A percentile compares a stretch with the other conserved stretches of the same genome.
Evolutionary conservation across 257 asterid species (phyloP).

Genomic region (Plectranthus barbatus): DNA sequence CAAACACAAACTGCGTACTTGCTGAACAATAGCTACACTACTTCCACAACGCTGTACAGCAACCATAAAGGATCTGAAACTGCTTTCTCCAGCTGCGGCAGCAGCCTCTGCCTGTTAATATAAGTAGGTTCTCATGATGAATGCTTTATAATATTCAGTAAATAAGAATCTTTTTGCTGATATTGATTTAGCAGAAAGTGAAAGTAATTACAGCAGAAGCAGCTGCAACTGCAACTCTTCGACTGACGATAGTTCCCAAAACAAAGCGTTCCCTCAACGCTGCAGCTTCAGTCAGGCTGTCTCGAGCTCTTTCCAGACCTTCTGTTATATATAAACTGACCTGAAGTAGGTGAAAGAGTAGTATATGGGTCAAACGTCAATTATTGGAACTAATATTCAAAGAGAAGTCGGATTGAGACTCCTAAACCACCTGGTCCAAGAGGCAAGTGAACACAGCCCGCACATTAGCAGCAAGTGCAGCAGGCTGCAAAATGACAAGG

Average conservation of each 20-base stretch:
- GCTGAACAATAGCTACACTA: slow-evolving; percentile 99
- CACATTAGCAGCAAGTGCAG: slow-evolving; percentile 71
- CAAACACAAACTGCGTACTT: slow-evolving; percentile 43
- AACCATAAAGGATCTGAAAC: slow-evolving; percentile 97
- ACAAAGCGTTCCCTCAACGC: slow-evolving; percentile 93
- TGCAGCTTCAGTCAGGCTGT: slow-evolving; percentile 92
- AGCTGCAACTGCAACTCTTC: slow-evolving; percentile 97
- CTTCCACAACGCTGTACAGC: slow-evolving; percentile 99
- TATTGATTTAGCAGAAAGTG: slow-evolving; percentile 11
- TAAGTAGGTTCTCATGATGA: slow-evolving; percentile 7
- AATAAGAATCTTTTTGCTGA: neutral
- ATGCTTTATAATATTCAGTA: neutral
- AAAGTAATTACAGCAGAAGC: slow-evolving; percentile 80
- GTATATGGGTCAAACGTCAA: neutral
- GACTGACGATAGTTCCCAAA: slow-evolving; percentile 73
- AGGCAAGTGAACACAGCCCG: slow-evolving; percentile 92
- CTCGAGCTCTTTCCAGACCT: slow-evolving; percentile 96
- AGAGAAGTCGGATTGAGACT: slow-evolving; percentile 18
- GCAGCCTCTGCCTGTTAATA: slow-evolving; percentile 92
- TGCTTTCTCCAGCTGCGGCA: slow-evolving; percentile 99
- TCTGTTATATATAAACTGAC: slow-evolving; percentile 83
- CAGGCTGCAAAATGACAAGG: slow-evolving; percentile 62
- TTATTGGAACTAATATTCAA: slow-evolving; percentile 4
- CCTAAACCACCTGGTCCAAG: slow-evolving; percentile 69
- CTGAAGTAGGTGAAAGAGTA: slow-evolving; percentile 47